Base-by-base conservation (phyloP, 2,329 filamentous ascomycete genomes). In the Pseudocercospora pini-densiflorae region DNA sequence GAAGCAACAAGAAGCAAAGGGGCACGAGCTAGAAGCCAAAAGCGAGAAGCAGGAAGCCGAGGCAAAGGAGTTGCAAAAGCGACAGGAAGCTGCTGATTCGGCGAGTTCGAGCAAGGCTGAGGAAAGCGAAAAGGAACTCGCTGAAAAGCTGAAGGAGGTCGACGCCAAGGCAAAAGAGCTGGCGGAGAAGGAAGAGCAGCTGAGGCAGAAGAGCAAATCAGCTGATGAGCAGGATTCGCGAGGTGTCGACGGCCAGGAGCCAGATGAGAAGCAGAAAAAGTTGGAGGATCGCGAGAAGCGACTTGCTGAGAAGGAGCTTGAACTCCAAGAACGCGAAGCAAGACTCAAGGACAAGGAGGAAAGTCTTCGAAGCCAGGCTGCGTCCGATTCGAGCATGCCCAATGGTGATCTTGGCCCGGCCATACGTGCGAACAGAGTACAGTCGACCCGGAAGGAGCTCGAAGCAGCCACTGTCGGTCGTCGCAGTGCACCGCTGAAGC, bases 401-500 rank as follows among this genome's bases (percentile, higher is more conserved):
- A 55, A 31, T 10, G 51, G 51, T 27, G 51, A 27, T 8, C 23
- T 43, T 59, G 27, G 45, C 12, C 6, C 19, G 10, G 29, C n/a
- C 3, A 62, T 62, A 27, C 49, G 40, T 19, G 59, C 49, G 36
- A 21, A 54, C 23, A 33, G 63, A 59, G 29, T 65, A 40, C 51
- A 59, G 33, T 49, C 58, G n/a, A 27, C 51, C 6, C 24, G 36
- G 16, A 45, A 31, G 16, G 43, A 65, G 51, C 33, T 54, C 4
- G 63, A 65, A 58, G 63, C 63, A 61, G 59, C 59, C n/a, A 36
- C 40, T 3, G 63, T 65, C 19, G 59, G 63, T 27, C 45, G 58
- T 21, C 59, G 63, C 43, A 58, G 40, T 29, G 63, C 63, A 23
- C 63, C 63, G 27, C 63, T 24, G n/a, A 54, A 53, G 14, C 49